These are phyloP conservation scores for Volvox reticuliferus DNA, from an alignment of 139 green algal species.

Conservation along the genomic window DNA sequence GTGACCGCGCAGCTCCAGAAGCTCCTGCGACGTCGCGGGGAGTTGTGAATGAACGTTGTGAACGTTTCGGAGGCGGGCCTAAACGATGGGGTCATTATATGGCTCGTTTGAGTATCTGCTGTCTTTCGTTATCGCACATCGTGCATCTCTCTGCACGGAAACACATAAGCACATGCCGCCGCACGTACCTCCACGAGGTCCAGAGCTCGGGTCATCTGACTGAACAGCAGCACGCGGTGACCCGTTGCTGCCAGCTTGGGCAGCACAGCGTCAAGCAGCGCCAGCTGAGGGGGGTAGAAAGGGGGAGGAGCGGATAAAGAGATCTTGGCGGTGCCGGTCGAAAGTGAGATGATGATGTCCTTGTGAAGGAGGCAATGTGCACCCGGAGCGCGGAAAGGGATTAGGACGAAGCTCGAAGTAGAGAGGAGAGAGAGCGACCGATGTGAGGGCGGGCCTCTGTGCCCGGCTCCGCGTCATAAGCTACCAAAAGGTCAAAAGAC, in stretches of 20 bases:
- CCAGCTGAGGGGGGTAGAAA: conserved; percentile 58
- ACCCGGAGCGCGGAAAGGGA: no score
- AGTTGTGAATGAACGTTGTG: neutral
- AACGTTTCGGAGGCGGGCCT: no score
- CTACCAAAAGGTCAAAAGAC: no score
- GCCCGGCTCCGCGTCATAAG: no score
- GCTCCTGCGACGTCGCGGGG: neutral
- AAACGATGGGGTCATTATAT: no score
- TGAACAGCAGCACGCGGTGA: conserved; percentile 81
- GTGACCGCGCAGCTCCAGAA: conserved; percentile 28
- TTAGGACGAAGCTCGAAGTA: no score
- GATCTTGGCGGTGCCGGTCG: no score
- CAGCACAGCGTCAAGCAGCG: conserved; percentile 74
- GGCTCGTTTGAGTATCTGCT: no score
- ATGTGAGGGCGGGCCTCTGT: no score
- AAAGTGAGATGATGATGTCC: no score
- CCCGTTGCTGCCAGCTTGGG: conserved; percentile 65
- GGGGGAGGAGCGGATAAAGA: neutral
- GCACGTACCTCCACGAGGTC: conserved; percentile 67
- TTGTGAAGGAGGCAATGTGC: no score
- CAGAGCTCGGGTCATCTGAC: conserved; percentile 85
- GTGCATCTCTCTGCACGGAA: neutral
- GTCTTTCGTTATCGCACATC: neutral
- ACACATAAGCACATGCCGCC: neutral
- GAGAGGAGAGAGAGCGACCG: no score